Percentiles rank a stretch among this genome's conserved stretches.
These are phyloP conservation scores for Solanum microdontum DNA, from an alignment of 257 asterid species.

Conservation along the genomic window DNA sequence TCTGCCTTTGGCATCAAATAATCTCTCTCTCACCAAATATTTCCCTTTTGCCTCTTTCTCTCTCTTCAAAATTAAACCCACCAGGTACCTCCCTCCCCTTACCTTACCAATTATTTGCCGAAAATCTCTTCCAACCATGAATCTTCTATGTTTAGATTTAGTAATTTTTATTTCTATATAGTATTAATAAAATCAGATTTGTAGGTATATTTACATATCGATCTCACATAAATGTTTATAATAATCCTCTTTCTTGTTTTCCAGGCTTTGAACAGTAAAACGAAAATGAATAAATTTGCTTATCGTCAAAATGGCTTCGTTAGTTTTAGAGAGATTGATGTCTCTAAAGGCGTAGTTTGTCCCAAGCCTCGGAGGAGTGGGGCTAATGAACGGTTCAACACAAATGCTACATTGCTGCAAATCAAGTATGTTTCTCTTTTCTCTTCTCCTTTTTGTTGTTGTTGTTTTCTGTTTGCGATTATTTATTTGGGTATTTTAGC, in stretches of 20 bases:
- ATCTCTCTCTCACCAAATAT: background rate
- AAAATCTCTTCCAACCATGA: background rate
- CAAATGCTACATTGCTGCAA: constrained; percentile 6
- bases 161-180: background rate
- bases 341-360: constrained; percentile 26
- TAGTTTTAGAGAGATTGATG: background rate
- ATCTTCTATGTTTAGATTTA: background rate
- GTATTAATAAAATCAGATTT: background rate
- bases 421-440: constrained; percentile 9
- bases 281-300: background rate
- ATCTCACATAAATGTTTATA: background rate
- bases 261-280: background rate
- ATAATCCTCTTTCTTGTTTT: background rate
- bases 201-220: background rate
- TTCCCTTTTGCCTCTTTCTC: background rate
- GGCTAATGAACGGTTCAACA: background rate
- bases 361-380: constrained; percentile 33
- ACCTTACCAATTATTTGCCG: background rate
- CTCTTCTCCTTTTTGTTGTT: background rate
- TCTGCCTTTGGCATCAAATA: background rate
- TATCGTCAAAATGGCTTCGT: background rate
- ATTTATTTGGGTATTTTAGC: background rate
- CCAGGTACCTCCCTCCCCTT: background rate
- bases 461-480: background rate
- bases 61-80: background rate